Evolutionary conservation across 768 basidiomycete genomes (phyloP).

Genomic region (Clavulina sp.): DNA sequence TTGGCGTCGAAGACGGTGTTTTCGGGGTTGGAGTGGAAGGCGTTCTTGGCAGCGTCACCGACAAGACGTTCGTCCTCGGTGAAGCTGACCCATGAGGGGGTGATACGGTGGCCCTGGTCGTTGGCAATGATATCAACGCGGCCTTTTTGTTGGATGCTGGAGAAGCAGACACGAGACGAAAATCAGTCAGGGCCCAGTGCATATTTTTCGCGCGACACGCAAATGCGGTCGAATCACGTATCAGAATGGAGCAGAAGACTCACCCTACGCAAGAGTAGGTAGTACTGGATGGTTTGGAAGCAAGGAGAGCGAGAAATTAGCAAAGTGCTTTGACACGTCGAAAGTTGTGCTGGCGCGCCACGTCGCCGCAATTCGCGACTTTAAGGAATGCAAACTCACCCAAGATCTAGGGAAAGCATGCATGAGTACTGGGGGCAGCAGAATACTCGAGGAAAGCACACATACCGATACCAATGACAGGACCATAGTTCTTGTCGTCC

Average conservation of each 20-base stretch:
- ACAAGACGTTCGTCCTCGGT: constrained; percentile 73
- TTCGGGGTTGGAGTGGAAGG: constrained; percentile 72
- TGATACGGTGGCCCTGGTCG: constrained; percentile 80
- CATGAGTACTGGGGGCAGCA: constrained; percentile 11
- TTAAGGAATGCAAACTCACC: too few species aligned
- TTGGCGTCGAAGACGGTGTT: constrained; percentile 98
- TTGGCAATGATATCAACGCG: constrained; percentile 83
- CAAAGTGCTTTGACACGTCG: too few species aligned
- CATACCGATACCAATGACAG: constrained; percentile 80
- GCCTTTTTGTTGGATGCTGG: constrained; percentile 66
- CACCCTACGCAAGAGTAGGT: constrained; percentile 93
- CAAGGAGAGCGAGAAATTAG: too few species aligned
- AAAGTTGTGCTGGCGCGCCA: too few species aligned
- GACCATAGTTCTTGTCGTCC: constrained; percentile 61
- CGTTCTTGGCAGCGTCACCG: constrained; percentile 94
- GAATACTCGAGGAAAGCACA: background rate
- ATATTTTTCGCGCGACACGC: too few species aligned
- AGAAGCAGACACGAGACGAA: background rate
- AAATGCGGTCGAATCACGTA: too few species aligned
- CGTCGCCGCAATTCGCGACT: too few species aligned
- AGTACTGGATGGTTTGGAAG: constrained; percentile 33
- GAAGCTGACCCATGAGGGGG: constrained; percentile 74
- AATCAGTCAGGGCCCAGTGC: background rate
- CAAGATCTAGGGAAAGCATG: constrained; percentile 37
- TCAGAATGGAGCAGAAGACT: constrained; percentile 18